Base-by-base conservation (phyloP, 192 early-diverging fungal species). In the Coemansia sp. region DNA sequence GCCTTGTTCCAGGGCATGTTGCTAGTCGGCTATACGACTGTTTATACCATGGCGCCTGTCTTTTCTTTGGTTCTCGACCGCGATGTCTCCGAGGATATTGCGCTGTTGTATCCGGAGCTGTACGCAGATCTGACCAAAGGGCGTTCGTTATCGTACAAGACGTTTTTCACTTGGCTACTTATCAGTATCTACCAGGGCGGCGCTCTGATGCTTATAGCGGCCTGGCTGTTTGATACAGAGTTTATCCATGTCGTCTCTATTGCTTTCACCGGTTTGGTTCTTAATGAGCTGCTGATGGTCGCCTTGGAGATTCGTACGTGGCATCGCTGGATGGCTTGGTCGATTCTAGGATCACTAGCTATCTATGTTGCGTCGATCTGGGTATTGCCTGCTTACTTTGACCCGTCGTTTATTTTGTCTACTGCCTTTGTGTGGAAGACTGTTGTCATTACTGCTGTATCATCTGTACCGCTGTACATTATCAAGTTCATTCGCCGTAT, bases 121-220 rank as follows among this genome's bases (percentile, higher is more conserved):
- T 98, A 98, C 75, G 93, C 94, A 17, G 96, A 98, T 52, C 75
- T 98, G 66, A 92, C 90, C 38, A 98, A 98, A 87, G 96, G 96
- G 33, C 82, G 96, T 6, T 88, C 94, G 37, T 78, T 98, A 16
- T 97, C 96, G 7, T 92, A 88, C 84, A 91, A 91, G 71, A 98
- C 96, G 0, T 98, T 98, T 66, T 97, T 94, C 69, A 92, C 89
- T 32, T 98, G 96, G 96, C 82, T 97, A 26, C 84, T 95, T 33
- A 95, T 97, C 64, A 93, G 91, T 82, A 92, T 97, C 19, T 98
- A 98, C 80, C 96, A 98, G 90, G 96, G 94, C 49, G 95, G 95
- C 14, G 91, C 91, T 0, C 93, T 98, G 42, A 96, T 98, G 96
- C 89, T 97, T 64, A 79, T 96, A 64, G 94, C 95, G 8, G 94